Conservation (phyloP, 495 filamentous ascomycete genomes). For the Achaetomiella virescens region DNA sequence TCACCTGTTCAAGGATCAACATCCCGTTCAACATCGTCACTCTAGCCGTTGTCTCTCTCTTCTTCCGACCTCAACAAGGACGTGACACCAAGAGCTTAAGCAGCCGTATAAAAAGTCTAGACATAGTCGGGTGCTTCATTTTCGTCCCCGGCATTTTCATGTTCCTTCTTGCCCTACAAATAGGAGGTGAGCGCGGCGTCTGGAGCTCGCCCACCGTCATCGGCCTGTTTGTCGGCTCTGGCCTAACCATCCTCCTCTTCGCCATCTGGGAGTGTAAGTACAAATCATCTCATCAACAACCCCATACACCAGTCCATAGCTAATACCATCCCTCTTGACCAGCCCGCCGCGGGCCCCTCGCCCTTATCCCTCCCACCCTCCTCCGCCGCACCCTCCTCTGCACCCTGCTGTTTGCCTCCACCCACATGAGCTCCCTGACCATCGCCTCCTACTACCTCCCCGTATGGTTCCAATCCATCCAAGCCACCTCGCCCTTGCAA, state of each 20-base stretch:
- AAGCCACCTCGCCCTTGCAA: conserved; percentile 37
- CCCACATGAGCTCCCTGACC: conserved; percentile 16
- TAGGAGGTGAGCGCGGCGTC: conserved; percentile 35
- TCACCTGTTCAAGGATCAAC: conserved; percentile 6
- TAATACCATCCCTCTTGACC: too few species aligned
- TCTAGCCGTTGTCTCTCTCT: conserved; percentile 3
- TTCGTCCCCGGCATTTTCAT: conserved; percentile 38
- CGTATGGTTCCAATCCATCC: conserved; percentile 58
- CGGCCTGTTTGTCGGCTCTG: conserved; percentile 42
- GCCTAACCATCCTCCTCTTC: conserved; percentile 34
- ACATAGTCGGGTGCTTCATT: conserved; percentile 20
- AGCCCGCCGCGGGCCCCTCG: conserved; percentile 33
- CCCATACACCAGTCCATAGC: too few species aligned
- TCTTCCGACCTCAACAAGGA: neutral
- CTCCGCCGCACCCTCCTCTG: conserved; percentile 9
- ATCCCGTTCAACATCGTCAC: conserved; percentile 7
- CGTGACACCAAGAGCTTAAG: conserved; percentile 1
- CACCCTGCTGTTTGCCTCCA: conserved; percentile 14
- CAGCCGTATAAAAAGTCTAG: conserved; percentile 20
- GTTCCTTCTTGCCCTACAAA: conserved; percentile 48
- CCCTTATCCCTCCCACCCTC: conserved; percentile 41
- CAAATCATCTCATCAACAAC: too few species aligned
- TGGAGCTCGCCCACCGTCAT: conserved; percentile 44
- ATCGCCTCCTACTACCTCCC: conserved; percentile 49
- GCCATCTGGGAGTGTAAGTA: conserved; percentile 41